phyloP scores from a whole-genome alignment of 805 yeast genomes.

The Lachancea mirantina region DNA sequence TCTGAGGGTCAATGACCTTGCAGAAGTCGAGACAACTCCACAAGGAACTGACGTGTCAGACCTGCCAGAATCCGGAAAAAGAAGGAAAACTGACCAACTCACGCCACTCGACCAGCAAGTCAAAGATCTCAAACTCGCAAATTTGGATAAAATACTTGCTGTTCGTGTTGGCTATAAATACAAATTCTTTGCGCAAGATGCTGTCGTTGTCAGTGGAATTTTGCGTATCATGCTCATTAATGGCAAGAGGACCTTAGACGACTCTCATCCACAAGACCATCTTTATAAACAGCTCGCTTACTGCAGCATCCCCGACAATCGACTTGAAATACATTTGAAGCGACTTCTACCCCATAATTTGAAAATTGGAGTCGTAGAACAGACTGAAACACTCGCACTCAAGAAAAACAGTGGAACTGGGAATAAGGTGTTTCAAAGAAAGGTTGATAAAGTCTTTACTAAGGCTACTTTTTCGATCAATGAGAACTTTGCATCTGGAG shows the following conservation, averaged over 20 bases:
- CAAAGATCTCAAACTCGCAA: conserved; percentile 49
- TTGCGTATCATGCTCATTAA: conserved; percentile 66
- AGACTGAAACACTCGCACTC: conserved; percentile 71
- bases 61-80: conserved; percentile 3
- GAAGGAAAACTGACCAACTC: conserved; percentile 21
- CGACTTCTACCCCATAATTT: conserved; percentile 62
- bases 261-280: conserved; percentile 42
- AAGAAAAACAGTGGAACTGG: conserved; percentile 46
- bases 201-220: conserved; percentile 56
- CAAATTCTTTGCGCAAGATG: conserved; percentile 82
- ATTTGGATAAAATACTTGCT: conserved; percentile 66
- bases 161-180: conserved; percentile 90
- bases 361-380: conserved; percentile 84
- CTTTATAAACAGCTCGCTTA: conserved; percentile 61
- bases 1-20: background rate
- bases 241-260: conserved; percentile 53
- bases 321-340: conserved; percentile 70
- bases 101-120: conserved; percentile 83
- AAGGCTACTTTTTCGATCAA: conserved; percentile 61
- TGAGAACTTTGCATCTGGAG: conserved; percentile 45
- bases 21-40: conserved; percentile 4
- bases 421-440: conserved; percentile 55
- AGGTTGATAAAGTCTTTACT: conserved; percentile 67
- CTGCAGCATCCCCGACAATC: conserved; percentile 74
- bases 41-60: too few species aligned